Conservation (phyloP, 2,329 filamentous ascomycete genomes). For the Penicillium sp. region DNA sequence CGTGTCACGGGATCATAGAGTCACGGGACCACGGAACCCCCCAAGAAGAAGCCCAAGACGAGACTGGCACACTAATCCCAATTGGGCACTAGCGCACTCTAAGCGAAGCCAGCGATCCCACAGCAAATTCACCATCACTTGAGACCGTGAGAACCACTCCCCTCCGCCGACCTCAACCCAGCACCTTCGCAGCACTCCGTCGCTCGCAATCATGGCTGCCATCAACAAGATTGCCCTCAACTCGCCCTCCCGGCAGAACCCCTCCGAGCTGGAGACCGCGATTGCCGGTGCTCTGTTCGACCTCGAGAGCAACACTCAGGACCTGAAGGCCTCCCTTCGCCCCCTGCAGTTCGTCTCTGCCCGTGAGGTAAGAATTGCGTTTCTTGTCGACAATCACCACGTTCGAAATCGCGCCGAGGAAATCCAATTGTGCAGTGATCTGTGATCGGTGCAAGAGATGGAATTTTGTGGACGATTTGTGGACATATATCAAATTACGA, state of each 20-base stretch:
- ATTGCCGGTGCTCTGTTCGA: conserved; percentile 98
- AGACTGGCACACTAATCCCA: conserved; percentile 23
- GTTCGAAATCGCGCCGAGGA: conserved; percentile 21
- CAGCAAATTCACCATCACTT: conserved; percentile 36
- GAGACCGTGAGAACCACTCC: conserved; percentile 35
- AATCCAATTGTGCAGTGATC: conserved; percentile 19
- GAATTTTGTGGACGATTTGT: conserved; percentile 19
- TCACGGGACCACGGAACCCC: conserved; percentile 34
- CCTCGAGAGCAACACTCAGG: conserved; percentile 98
- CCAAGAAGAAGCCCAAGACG: conserved; percentile 24
- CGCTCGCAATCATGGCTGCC: conserved; percentile 66
- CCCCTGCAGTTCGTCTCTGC: conserved; percentile 99
- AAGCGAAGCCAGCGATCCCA: conserved; percentile 39
- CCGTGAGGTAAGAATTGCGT: conserved; percentile 80
- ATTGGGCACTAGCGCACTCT: conserved; percentile 28
- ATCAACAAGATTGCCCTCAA: conserved; percentile 98
- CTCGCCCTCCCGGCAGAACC: conserved; percentile 93
- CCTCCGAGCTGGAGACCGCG: conserved; percentile 95
- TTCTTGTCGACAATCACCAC: conserved; percentile 15
- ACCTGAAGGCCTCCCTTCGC: conserved; percentile 93
- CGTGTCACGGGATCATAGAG: conserved; percentile 8
- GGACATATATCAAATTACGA: conserved; percentile 16
- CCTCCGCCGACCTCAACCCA: conserved; percentile 38
- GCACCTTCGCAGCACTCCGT: conserved; percentile 41
- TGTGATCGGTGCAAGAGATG: conserved; percentile 13